phyloP scores from a whole-genome alignment of 805 yeast genomes.

The Pichia paraexigua region DNA sequence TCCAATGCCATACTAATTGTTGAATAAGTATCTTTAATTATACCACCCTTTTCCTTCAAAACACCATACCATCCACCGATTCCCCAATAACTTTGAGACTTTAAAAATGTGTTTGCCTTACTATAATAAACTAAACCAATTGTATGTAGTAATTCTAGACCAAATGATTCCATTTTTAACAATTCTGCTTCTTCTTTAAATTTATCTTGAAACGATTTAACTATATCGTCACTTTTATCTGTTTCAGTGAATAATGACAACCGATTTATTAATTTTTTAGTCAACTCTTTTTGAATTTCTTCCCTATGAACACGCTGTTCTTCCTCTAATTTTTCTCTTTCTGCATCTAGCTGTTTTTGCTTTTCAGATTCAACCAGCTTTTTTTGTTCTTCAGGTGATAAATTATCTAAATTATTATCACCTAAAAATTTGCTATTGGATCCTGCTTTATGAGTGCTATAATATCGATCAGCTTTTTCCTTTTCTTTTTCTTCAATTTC shows the following conservation, averaged over 20 bases:
- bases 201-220: conserved; percentile 44
- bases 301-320: conserved; percentile 59
- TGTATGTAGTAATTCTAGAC: conserved; percentile 75
- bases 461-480: conserved; percentile 31
- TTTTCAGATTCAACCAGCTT: conserved; percentile 24
- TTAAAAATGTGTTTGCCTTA: conserved; percentile 67
- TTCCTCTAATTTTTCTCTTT: conserved; percentile 60
- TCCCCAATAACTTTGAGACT: conserved; percentile 77
- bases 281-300: conserved; percentile 44
- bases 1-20: conserved; percentile 80
- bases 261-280: conserved; percentile 39
- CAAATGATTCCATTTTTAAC: conserved; percentile 91
- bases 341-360: conserved; percentile 39
- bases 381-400: conserved; percentile 23
- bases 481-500: conserved; percentile 40
- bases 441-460: background rate
- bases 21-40: conserved; percentile 75
- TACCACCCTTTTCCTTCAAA: conserved; percentile 75
- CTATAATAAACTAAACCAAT: conserved; percentile 73
- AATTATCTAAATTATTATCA: conserved; percentile 17
- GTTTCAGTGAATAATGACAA: conserved; percentile 47
- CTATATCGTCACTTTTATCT: conserved; percentile 53
- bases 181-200: conserved; percentile 62
- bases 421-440: conserved; percentile 15
- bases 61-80: conserved; percentile 75